These are phyloP conservation scores for Kazachstania martiniae DNA, from an alignment of 805 yeast genomes.

Conservation along the genomic window DNA sequence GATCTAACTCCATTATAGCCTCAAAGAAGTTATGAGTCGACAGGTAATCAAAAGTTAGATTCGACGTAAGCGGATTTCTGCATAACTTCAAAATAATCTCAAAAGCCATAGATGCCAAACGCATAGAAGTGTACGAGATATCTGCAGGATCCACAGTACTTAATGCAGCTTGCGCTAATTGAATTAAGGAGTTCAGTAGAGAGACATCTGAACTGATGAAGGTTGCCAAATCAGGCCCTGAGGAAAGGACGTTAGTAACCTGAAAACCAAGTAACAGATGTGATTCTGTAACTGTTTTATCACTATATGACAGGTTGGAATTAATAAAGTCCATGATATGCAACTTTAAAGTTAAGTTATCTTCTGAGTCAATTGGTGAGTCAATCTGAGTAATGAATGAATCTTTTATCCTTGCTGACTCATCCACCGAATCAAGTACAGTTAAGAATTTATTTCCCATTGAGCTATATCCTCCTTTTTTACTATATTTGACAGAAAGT, in stretches of 20 bases:
- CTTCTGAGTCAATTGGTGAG: conserved; percentile 31
- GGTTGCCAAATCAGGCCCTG: conserved; percentile 39
- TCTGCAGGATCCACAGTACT: conserved; percentile 30
- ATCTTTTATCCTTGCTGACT: conserved; percentile 60
- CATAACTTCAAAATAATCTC: conserved; percentile 55
- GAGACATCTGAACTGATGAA: conserved; percentile 46
- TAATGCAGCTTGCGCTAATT: conserved; percentile 39
- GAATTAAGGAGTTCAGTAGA: conserved; percentile 43
- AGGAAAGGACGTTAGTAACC: conserved; percentile 36
- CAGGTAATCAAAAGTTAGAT: conserved; percentile 39
- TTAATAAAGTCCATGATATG: conserved; percentile 49
- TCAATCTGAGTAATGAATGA: conserved; percentile 63
- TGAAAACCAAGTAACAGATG: conserved; percentile 76
- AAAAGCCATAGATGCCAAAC: conserved; percentile 46
- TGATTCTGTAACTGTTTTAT: conserved; percentile 41
- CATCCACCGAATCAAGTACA: conserved; percentile 65
- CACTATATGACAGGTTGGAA: conserved; percentile 34
- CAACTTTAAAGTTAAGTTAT: conserved; percentile 40
- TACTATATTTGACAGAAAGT: conserved; percentile 31
- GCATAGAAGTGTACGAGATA: conserved; percentile 44
- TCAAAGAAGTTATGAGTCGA: conserved; percentile 43
- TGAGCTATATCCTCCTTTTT: conserved; percentile 28
- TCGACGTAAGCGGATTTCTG: conserved; percentile 44
- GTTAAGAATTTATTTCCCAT: conserved; percentile 56
- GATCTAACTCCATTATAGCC: conserved; percentile 40